A percentile compares a stretch with the other conserved stretches of the same genome.
Conservation (phyloP, 1,284 basidiomycete species). For the Heliocybe sulcata region DNA sequence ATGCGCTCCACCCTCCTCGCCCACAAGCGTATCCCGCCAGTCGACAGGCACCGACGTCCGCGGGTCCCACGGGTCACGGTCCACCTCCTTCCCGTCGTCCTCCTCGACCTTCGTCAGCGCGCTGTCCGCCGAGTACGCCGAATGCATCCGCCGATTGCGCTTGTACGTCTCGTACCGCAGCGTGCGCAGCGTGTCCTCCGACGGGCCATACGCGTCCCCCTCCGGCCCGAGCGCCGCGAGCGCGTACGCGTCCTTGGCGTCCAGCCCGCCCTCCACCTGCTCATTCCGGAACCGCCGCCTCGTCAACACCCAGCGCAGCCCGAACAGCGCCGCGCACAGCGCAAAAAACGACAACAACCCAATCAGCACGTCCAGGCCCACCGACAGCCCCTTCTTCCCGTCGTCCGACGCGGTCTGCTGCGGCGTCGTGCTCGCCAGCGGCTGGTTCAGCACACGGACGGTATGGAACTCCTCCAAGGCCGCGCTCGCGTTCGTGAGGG, state of each 20-base stretch:
- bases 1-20: not conserved
- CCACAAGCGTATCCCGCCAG: slow-evolving; percentile 20
- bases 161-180: slow-evolving; percentile 23
- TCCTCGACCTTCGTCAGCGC: slow-evolving; percentile 23
- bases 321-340: slow-evolving; percentile 46
- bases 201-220: slow-evolving; percentile 11
- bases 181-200: slow-evolving; percentile 23
- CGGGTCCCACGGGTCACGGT: slow-evolving; percentile 15
- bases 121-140: slow-evolving; percentile 28
- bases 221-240: slow-evolving; percentile 19
- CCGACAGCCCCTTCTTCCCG: slow-evolving; percentile 30
- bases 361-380: slow-evolving; percentile 56
- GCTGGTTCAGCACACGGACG: slow-evolving; percentile 55
- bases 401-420: slow-evolving; percentile 8
- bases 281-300: slow-evolving; percentile 19
- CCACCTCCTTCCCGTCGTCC: slow-evolving; percentile 14
- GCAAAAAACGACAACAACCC: slow-evolving; percentile 48
- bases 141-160: slow-evolving; percentile 15
- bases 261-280: slow-evolving; percentile 10
- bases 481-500: slow-evolving; percentile 47
- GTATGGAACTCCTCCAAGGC: slow-evolving; percentile 60
- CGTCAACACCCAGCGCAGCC: slow-evolving; percentile 38
- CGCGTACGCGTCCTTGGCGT: slow-evolving; percentile 13
- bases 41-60: slow-evolving; percentile 10
- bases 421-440: slow-evolving; percentile 23